Base-by-base conservation (phyloP, 768 basidiomycete species). In the Trametes sanguinea region DNA sequence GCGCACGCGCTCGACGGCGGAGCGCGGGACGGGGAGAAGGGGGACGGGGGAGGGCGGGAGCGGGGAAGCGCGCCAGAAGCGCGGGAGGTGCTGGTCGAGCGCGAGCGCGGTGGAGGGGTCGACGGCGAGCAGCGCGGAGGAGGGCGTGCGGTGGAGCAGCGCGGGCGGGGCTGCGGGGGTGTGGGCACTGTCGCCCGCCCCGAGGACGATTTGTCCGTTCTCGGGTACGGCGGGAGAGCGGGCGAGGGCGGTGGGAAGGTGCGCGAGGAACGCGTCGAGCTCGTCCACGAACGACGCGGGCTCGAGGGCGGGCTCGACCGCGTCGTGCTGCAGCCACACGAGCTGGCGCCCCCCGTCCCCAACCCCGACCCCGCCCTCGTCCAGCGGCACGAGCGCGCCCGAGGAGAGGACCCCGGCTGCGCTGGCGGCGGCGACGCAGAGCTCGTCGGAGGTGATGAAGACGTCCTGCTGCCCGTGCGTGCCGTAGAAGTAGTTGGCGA, bases 31-130 rank as follows among this genome's bases (percentile, higher is more conserved):
- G 27, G 89, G 81, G 16, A 81, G 62, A 69, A 80, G 81, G 0
- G 81, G 50, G 3, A 80, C 65, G 9, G 88, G 85, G 0, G 66
- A 62, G 4, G 70, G 51, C 2, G 90, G 86, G 10, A 95, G 74
- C 1, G 85, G 77, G 14, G 83, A 83, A 7, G 88, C 82, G 64
- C 85, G 90, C 84, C 90, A 90, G 76, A 84, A 88, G 13, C 78
- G 80, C 1, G 91, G 93, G 63, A 94, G 77, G 22, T 71, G 71
- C 50, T 71, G 69, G 48, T 80, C 82, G 32, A 77, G 71, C 5
- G 70, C 66, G 37, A 76, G 74, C 37, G 89, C 70, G 6, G 40
- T n/a, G 7, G 32, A 30, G 57, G 64, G 63, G 33, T 22, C 22
- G 22, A 73, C 61, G 1, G 84, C 80, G 47, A 90, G 63, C 16